phyloP scores from a whole-genome alignment of 148 eudicot species.

The Arctostaphylos glauca region DNA sequence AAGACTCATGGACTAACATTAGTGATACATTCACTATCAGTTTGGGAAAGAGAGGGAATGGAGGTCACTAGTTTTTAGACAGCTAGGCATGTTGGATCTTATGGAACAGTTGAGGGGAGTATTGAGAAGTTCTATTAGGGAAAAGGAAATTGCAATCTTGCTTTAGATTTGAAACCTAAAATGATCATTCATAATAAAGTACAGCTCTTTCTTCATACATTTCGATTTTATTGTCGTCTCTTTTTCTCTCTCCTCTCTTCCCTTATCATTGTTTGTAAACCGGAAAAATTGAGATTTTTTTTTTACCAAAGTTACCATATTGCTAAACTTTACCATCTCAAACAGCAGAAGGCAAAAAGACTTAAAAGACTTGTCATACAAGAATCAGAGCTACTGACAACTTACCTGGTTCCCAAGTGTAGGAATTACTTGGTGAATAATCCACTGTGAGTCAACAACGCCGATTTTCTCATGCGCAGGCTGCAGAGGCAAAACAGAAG shows the following conservation, averaged over 20 bases:
- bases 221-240: neutral
- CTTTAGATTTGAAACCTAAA: neutral
- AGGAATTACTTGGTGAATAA: slow-evolving; percentile 75
- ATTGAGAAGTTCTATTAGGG: neutral
- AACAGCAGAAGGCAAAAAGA: no score
- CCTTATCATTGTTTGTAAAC: no score
- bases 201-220: neutral
- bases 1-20: neutral
- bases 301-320: no score
- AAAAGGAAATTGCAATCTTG: neutral
- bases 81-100: neutral
- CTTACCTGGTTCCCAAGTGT: slow-evolving; percentile 69
- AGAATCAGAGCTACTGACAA: neutral
- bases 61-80: neutral
- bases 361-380: neutral
- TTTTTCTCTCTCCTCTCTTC: neutral
- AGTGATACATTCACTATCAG: neutral
- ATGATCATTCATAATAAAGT: neutral
- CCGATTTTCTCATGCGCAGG: slow-evolving; percentile 95
- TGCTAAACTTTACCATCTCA: no score
- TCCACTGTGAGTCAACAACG: slow-evolving; percentile 84
- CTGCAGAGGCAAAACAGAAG: slow-evolving; percentile 33
- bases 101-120: neutral
- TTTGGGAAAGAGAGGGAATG: neutral
- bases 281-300: no score